Conservation (phyloP, 2,329 filamentous ascomycete genomes). For the Xylaria sp. region DNA sequence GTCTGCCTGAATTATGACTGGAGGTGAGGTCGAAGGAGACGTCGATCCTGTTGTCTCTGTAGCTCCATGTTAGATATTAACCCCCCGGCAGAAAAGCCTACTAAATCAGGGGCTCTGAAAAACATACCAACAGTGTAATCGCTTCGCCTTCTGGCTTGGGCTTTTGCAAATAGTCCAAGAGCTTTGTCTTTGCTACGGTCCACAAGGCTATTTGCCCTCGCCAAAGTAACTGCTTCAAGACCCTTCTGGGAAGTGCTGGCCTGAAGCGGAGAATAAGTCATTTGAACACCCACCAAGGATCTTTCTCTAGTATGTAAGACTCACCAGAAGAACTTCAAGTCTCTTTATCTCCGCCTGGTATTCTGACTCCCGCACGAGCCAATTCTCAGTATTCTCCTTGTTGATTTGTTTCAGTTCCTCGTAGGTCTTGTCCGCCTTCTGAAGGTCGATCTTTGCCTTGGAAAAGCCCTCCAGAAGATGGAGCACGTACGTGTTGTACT, state of each 20-base stretch:
- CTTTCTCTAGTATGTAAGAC: background rate
- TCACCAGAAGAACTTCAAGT: constrained; percentile 30
- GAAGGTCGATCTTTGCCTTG: constrained; percentile 29
- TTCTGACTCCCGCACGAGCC: constrained; percentile 35
- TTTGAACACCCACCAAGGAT: background rate
- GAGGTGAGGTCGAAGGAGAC: background rate
- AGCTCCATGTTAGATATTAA: background rate
- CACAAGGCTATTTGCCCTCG: constrained; percentile 39
- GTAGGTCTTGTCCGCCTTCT: constrained; percentile 24
- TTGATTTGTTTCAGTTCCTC: constrained; percentile 29
- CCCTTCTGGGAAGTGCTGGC: constrained; percentile 35
- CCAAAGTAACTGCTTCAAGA: constrained; percentile 41
- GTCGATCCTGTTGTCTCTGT: background rate
- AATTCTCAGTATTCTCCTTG: constrained; percentile 33
- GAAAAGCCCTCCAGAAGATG: constrained; percentile 37
- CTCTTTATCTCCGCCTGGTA: constrained; percentile 38
- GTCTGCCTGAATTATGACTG: background rate
- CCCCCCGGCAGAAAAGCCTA: background rate
- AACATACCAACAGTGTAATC: constrained; percentile 13
- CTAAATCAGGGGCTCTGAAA: background rate
- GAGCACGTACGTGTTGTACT: constrained; percentile 41
- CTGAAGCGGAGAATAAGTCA: constrained; percentile 23
- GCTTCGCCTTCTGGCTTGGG: constrained; percentile 27
- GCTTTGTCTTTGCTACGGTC: constrained; percentile 33
- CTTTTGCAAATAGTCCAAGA: constrained; percentile 29